Evolutionary conservation across 2,329 filamentous ascomycete genomes (phyloP), one percentile per base, ranked within the genome.

Genomic region (Fusarium sarcochroum): DNA sequence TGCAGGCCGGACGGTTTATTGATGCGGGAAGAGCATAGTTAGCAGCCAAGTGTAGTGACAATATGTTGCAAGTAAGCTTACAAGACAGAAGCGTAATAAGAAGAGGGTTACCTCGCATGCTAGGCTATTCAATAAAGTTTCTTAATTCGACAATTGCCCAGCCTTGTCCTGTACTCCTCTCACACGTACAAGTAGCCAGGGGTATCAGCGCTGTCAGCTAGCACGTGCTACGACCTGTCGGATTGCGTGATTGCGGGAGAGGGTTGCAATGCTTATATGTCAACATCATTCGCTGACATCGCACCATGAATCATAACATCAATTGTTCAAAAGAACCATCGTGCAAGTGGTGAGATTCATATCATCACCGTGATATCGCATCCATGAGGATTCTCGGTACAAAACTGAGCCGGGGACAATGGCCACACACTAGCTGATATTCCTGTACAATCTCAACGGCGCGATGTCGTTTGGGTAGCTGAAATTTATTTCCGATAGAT

Each of bases 1-100:
- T 66, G 61, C 63, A 66, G 61, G 55, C 30, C 54, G 65, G 50
- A 53, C 56, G 35, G 41, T 30, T 51, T 61, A 44, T 77, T 75
- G 52, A 76, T 66, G 49, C 45, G 46, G 40, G 35, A 48, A 25
- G 21, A n/a, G 25, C 44, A 21, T 8, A 45, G 35, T 5, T 23
- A n/a, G 34, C 15, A 35, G 7, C 25, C 50, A 23, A 30, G 13
- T 5, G 27, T 23, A 45, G 44, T 38, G 32, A 23, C 23, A 27
- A 45, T 15, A n/a, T 32, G 11, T 27, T 23, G n/a, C 13, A 40
- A 63, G 49, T 63, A 41, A 63, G 49, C 58, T 49, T 63, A 63
- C 58, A 25, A n/a, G 37, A 57, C 34, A 14, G 7, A 32, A 42
- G 25, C 10, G 30, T 5, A 37, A 7, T 49, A 5, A 3, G 27